These are phyloP conservation scores for Alternaria triticina DNA, from an alignment of 2,329 filamentous ascomycete genomes.

Conservation along the genomic window DNA sequence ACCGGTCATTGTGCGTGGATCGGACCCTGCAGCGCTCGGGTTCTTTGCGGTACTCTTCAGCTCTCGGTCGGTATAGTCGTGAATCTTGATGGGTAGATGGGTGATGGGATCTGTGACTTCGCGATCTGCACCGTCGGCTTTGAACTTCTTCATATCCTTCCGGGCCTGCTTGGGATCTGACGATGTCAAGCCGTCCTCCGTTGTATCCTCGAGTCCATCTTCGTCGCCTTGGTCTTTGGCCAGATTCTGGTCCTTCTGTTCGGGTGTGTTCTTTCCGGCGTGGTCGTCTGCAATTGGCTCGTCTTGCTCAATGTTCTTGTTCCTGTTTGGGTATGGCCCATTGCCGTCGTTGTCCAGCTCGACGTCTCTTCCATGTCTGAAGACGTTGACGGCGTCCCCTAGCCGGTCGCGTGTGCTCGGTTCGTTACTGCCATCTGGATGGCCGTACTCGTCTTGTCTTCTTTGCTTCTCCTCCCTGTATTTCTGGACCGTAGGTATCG, in stretches of 20 bases:
- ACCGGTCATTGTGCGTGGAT: constrained; percentile 53
- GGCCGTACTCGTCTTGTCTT: constrained; percentile 45
- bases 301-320: constrained; percentile 45
- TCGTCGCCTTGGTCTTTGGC: constrained; percentile 29
- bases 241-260: constrained; percentile 16
- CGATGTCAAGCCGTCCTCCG: constrained; percentile 47
- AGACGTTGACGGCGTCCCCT: constrained; percentile 45
- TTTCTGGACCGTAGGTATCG: constrained; percentile 55
- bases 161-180: constrained; percentile 55
- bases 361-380: constrained; percentile 39
- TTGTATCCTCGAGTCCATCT: constrained; percentile 50
- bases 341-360: constrained; percentile 29
- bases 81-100: constrained; percentile 70
- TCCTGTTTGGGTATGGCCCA: constrained; percentile 43
- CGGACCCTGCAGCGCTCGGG: constrained; percentile 49
- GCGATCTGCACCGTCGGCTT: constrained; percentile 56
- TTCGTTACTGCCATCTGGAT: constrained; percentile 33
- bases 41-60: constrained; percentile 59
- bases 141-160: constrained; percentile 58
- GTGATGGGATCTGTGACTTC: constrained; percentile 77
- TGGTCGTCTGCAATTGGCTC: constrained; percentile 41
- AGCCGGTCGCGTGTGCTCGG: constrained; percentile 44
- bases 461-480: constrained; percentile 56
- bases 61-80: constrained; percentile 71
- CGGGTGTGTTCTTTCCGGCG: constrained; percentile 30